Conservation (phyloP, 129 eudicot species). For the Escallonia rubra region DNA sequence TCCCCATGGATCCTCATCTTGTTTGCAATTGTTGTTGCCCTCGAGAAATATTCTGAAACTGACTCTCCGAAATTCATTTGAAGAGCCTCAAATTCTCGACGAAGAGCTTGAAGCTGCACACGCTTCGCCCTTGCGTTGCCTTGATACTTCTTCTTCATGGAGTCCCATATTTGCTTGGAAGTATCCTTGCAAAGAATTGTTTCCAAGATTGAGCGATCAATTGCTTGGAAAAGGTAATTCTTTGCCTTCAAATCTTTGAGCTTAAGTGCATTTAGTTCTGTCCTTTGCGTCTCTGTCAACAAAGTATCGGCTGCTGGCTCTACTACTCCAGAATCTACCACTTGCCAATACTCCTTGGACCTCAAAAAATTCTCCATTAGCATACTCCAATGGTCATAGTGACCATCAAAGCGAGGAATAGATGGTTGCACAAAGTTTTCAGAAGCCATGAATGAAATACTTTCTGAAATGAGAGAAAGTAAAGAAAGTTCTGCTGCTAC, state of each 20-base stretch:
- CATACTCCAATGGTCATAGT: neutral
- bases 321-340: neutral
- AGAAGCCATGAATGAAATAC: no score
- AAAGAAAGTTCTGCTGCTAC: no score
- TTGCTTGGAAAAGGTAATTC: slow-evolving; percentile 2
- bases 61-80: slow-evolving; percentile 2
- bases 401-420: neutral
- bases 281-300: neutral
- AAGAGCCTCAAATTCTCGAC: neutral
- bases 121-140: neutral
- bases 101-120: neutral
- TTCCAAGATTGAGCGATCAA: neutral
- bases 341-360: neutral
- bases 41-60: neutral
- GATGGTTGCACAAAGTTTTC: neutral
- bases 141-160: neutral
- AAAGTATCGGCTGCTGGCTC: neutral
- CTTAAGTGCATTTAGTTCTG: neutral
- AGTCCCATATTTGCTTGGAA: neutral
- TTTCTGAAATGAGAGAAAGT: no score
- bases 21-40: neutral
- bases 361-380: neutral
- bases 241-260: slow-evolving; percentile 1
- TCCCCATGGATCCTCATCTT: neutral
- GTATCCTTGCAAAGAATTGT: neutral